Conservation (phyloP, 345 rosid genomes). For the Lumnitzera littorea region DNA sequence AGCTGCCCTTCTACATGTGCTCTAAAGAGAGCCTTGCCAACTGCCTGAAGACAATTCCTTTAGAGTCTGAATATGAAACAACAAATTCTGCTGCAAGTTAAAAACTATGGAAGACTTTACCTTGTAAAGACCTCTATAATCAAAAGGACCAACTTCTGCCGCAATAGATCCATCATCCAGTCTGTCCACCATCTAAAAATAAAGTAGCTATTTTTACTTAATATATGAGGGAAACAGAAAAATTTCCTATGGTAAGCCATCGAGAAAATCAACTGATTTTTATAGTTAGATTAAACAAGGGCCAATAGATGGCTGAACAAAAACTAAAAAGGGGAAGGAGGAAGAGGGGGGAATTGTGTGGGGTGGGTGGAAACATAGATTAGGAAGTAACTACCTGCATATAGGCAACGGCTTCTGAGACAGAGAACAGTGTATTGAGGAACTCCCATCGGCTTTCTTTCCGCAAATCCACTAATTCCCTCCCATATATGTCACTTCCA, state of each 20-base stretch:
- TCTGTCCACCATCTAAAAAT: slow-evolving; percentile 79
- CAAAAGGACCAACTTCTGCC: slow-evolving; percentile 66
- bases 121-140: slow-evolving; percentile 89
- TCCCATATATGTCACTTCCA: slow-evolving; percentile 87
- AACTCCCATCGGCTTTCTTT: slow-evolving; percentile 89
- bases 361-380: too few relatives aligned
- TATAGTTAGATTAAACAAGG: too few relatives aligned
- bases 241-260: too few relatives aligned
- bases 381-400: slow-evolving; percentile 55
- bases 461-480: slow-evolving; percentile 90
- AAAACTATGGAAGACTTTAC: slow-evolving; percentile 26
- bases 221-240: neutral
- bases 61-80: slow-evolving; percentile 10
- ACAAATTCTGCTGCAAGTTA: slow-evolving; percentile 5
- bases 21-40: slow-evolving; percentile 89
- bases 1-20: slow-evolving; percentile 98
- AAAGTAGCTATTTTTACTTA: slow-evolving; percentile 1
- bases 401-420: slow-evolving; percentile 91
- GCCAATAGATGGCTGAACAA: too few relatives aligned
- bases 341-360: too few relatives aligned
- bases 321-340: neutral
- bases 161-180: slow-evolving; percentile 82
- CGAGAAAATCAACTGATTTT: too few relatives aligned
- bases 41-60: slow-evolving; percentile 54
- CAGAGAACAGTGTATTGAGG: slow-evolving; percentile 88